Evolutionary conservation across 306 rosid genomes (phyloP).

Genomic region (Boehmeria nivea): DNA sequence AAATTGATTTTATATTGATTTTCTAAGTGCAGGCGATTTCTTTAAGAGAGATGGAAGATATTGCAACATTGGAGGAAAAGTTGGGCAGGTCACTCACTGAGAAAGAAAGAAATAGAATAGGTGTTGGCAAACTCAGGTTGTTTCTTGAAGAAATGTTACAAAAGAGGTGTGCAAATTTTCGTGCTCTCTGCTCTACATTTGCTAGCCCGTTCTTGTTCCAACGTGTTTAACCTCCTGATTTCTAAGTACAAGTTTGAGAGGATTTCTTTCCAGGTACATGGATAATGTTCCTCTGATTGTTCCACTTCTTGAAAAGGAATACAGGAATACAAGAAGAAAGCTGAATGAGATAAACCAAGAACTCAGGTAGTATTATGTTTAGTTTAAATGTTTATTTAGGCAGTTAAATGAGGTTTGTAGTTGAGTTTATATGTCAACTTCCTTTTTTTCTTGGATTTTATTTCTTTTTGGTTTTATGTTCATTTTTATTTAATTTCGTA

Average conservation of each 20-base stretch:
- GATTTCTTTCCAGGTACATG: slow-evolving; percentile 70
- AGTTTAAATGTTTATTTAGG: no score
- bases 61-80: slow-evolving; percentile 72
- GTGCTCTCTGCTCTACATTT: background rate
- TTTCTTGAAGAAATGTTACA: slow-evolving; percentile 85
- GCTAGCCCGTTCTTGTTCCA: background rate
- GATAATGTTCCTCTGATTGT: slow-evolving; percentile 76
- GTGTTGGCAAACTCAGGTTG: slow-evolving; percentile 79
- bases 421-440: background rate
- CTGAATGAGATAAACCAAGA: slow-evolving; percentile 74
- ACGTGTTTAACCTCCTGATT: no score
- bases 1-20: background rate
- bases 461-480: background rate
- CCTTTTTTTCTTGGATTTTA: slow-evolving; percentile 7
- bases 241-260: slow-evolving; percentile 23
- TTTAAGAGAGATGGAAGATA: slow-evolving; percentile 79
- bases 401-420: slow-evolving; percentile 1
- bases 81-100: slow-evolving; percentile 70
- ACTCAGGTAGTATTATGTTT: slow-evolving; percentile 51
- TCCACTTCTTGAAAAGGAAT: slow-evolving; percentile 98
- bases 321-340: slow-evolving; percentile 62
- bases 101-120: slow-evolving; percentile 83
- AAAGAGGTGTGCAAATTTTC: slow-evolving; percentile 47
- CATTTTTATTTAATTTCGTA: background rate
- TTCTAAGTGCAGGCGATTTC: slow-evolving; percentile 59